Conservation (phyloP, 2,329 filamentous ascomycete species). For the Didymellaceae sp. region DNA sequence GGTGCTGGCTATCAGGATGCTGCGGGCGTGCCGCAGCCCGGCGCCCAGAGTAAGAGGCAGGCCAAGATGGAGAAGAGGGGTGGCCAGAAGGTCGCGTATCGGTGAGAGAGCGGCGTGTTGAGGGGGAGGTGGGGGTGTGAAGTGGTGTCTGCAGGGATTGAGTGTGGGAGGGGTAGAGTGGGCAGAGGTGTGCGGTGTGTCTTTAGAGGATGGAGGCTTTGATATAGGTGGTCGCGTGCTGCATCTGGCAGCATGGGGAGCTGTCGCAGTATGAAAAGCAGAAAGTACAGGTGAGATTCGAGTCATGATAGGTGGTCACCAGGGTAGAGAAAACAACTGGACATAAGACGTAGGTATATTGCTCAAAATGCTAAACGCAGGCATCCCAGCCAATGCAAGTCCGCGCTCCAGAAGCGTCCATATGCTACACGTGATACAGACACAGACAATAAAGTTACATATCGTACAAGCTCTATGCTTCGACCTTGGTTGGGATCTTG, state of each 20-base stretch:
- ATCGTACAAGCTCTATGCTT: constrained; percentile 45
- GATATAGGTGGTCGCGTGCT: no score
- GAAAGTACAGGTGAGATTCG: constrained; percentile 9
- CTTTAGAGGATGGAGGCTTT: no score
- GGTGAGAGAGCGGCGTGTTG: no score
- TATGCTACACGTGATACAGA: constrained; percentile 30
- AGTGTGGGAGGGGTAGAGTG: no score
- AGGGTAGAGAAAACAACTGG: neutral
- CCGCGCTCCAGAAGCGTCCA: constrained; percentile 15
- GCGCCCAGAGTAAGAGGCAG: constrained; percentile 55
- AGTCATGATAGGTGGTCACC: neutral
- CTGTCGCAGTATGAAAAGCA: no score
- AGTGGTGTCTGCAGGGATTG: no score
- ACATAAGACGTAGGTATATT: constrained; percentile 20
- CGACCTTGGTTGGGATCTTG: constrained; percentile 68
- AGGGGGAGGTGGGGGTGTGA: no score
- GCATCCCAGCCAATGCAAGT: constrained; percentile 11
- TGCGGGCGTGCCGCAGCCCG: constrained; percentile 46
- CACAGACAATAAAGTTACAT: constrained; percentile 29
- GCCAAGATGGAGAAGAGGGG: constrained; percentile 61
- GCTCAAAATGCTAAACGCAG: constrained; percentile 16
- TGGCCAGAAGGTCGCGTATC: constrained; percentile 56
- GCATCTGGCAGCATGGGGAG: no score
- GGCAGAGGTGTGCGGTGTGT: no score
- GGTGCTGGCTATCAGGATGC: constrained; percentile 51